A percentile compares a stretch with the other conserved stretches of the same genome.
These are phyloP conservation scores for Ogataea neopini DNA, from an alignment of 805 yeast genomes.

Conservation along the genomic window DNA sequence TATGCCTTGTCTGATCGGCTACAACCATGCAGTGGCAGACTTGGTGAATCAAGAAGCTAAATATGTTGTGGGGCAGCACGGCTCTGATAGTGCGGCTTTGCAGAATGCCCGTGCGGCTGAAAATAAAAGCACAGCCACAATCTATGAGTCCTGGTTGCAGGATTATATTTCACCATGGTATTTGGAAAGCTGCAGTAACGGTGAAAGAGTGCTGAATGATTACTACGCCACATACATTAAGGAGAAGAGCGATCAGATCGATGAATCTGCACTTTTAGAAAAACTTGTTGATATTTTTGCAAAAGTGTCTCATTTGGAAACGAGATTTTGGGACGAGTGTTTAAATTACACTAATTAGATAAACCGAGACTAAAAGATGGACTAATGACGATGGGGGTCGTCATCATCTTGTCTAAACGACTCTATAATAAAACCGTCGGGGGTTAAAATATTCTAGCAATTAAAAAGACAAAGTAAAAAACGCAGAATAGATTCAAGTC, in stretches of 20 bases:
- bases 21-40: constrained; percentile 49
- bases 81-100: constrained; percentile 22
- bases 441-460: constrained; percentile 1
- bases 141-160: constrained; percentile 56
- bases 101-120: not conserved
- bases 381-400: constrained; percentile 2
- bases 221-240: constrained; percentile 12
- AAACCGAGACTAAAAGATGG: not conserved
- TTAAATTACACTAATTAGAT: constrained; percentile 9
- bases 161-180: constrained; percentile 65
- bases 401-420: not conserved
- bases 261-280: constrained; percentile 41
- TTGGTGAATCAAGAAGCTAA: constrained; percentile 7
- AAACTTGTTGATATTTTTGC: constrained; percentile 58
- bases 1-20: constrained; percentile 77
- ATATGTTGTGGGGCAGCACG: constrained; percentile 17
- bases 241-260: constrained; percentile 37
- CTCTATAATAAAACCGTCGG: constrained; percentile 1
- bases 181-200: constrained; percentile 50
- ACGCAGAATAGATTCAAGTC: not conserved
- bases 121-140: constrained; percentile 4
- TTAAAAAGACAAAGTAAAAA: not conserved
- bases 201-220: constrained; percentile 42
- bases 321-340: constrained; percentile 64
- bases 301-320: constrained; percentile 60